Evolutionary conservation across 345 rosid genomes (phyloP).

Genomic region (Eucalyptus urophylla): DNA sequence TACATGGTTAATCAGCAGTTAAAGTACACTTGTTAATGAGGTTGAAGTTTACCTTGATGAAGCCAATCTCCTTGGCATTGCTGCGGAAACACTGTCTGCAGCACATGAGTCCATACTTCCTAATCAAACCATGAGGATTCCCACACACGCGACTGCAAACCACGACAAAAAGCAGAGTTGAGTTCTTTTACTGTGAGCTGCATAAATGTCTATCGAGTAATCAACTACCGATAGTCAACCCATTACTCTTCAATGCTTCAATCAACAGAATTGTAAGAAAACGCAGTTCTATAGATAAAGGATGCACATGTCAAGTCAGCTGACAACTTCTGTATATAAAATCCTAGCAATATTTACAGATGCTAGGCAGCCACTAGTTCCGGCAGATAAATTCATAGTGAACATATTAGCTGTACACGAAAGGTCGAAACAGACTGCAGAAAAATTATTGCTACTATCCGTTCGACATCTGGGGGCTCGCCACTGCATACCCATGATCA

Average conservation of each 20-base stretch:
- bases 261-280: background rate
- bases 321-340: background rate
- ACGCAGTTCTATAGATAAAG: background rate
- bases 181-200: background rate
- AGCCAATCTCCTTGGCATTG: slow-evolving; percentile 31
- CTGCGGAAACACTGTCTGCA: slow-evolving; percentile 30
- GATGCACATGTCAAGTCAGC: background rate
- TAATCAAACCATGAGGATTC: slow-evolving; percentile 20
- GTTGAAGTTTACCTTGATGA: slow-evolving; percentile 29
- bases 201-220: background rate
- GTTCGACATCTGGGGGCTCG: background rate
- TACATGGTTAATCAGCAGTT: background rate
- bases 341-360: background rate
- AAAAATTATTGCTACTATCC: background rate
- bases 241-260: background rate
- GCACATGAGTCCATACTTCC: slow-evolving; percentile 31
- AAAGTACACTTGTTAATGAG: background rate
- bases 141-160: slow-evolving; percentile 22
- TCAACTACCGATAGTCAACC: background rate
- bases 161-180: background rate
- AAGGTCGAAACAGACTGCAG: background rate
- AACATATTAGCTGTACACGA: background rate
- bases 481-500: background rate
- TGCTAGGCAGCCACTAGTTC: background rate
- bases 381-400: background rate